Evolutionary conservation across 1,284 basidiomycete genomes (phyloP).

Genomic region (Pseudozyma tsukubaensis): DNA sequence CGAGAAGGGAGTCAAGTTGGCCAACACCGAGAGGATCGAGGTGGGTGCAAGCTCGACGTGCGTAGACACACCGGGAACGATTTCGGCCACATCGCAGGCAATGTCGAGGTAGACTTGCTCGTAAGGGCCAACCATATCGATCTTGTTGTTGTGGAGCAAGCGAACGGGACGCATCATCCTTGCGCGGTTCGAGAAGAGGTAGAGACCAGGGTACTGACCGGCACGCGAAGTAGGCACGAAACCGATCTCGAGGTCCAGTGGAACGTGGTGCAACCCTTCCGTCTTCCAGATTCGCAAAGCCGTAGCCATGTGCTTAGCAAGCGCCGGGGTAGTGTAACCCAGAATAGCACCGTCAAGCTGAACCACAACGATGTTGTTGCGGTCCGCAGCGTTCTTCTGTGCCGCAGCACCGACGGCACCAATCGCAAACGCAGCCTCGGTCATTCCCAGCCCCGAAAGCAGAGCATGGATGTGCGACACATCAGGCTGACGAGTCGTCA

Average conservation of each 20-base stretch:
- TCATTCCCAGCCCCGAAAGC: conserved; percentile 92
- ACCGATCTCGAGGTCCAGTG: conserved; percentile 94
- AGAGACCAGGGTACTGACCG: conserved; percentile 96
- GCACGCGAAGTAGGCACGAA: conserved; percentile 88
- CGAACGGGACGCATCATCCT: conserved; percentile 99
- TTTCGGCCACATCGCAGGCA: conserved; percentile 88
- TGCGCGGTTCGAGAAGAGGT: conserved; percentile 86
- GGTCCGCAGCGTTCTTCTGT: conserved; percentile 76
- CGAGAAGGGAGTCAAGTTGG: conserved; percentile 77
- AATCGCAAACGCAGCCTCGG: conserved; percentile 74
- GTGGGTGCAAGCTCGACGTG: conserved; percentile 96
- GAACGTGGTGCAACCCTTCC: conserved; percentile 80
- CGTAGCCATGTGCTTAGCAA: conserved; percentile 83
- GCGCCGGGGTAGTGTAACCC: conserved; percentile 86
- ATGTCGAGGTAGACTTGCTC: conserved; percentile 99
- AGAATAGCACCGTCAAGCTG: conserved; percentile 95
- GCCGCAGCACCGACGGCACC: conserved; percentile 31
- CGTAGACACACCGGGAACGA: conserved; percentile 80
- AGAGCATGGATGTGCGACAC: conserved; percentile 84
- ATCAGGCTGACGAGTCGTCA: conserved; percentile 82
- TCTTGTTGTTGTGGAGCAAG: conserved; percentile 83
- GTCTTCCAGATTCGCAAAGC: conserved; percentile 96
- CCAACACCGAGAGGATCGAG: conserved; percentile 85
- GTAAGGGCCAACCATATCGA: conserved; percentile 94
- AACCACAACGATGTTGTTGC: conserved; percentile 80